Evolutionary conservation across 1,284 basidiomycete species (phyloP), one percentile per base, ranked within the genome.

Genomic region (Trametes polyzona): DNA sequence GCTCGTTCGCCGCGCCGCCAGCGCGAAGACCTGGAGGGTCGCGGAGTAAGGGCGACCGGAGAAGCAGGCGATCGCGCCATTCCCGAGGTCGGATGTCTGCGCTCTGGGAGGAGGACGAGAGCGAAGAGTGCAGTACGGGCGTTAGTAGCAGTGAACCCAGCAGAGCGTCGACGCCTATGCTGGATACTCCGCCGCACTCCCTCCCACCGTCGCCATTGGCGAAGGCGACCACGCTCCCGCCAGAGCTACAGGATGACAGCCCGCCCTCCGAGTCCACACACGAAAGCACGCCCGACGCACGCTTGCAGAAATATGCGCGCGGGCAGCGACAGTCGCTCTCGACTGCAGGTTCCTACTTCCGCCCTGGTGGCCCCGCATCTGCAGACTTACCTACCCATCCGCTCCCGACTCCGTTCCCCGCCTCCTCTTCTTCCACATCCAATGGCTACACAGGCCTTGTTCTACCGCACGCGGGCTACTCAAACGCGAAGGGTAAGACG

Each of bases 401-500:
- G 33, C 62, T 77, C 55, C 67, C 69, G 37, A 57, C 73, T 47
- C 65, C 72, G 54, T 51, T 68, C 52, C 64, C 66, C 1, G 37
- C 59, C 10, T 48, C 64, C 4, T 46, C 66, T 6, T 44, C 66
- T 4, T 42, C 66, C 12, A 9, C 55, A 41, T 1, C 57, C 57
- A 26, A 55, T 50, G 61, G 86, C 4, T 90, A 84, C 65, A 88
- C 88, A 0, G 83, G 82, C 26, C 83, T 95, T 21, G 79, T 87
- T 0, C 80, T 95, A 2, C 90, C 92, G 3, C 82, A 82, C 66
- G 73, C 85, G 62, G 64, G 78, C 62, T 70, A 79, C 67, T 71
- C 69, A 24, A 77, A 76, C 6, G 66, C 70, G 23, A 71, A 74
- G 42, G 70, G 77, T 29, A 71, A 72, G 64, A 59, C 66, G 2